A percentile compares a stretch with the other conserved stretches of the same genome.
Conservation (phyloP, 2,329 filamentous ascomycete species). For the Cercospora brassicicola region DNA sequence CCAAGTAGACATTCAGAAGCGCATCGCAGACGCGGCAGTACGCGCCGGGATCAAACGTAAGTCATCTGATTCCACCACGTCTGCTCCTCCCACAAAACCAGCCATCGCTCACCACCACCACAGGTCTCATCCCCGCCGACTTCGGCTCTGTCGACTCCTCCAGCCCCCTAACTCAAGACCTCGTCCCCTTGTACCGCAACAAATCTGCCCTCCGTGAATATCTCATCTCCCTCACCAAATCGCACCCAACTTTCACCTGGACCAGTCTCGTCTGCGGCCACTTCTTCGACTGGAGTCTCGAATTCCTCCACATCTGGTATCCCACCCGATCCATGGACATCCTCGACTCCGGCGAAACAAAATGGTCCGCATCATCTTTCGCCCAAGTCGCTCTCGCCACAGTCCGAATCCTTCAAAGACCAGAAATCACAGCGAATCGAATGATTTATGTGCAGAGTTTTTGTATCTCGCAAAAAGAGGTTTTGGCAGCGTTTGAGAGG, state of each 20-base stretch:
- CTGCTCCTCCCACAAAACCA: neutral
- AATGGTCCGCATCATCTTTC: slow-evolving; percentile 55
- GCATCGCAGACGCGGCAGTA: slow-evolving; percentile 59
- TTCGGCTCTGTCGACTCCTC: slow-evolving; percentile 50
- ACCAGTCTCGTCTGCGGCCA: slow-evolving; percentile 59
- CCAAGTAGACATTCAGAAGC: slow-evolving; percentile 49
- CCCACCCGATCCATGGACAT: slow-evolving; percentile 54
- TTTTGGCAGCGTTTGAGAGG: slow-evolving; percentile 56
- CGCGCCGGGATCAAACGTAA: slow-evolving; percentile 58
- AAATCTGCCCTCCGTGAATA: slow-evolving; percentile 57
- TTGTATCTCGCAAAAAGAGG: slow-evolving; percentile 58
- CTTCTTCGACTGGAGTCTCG: slow-evolving; percentile 64
- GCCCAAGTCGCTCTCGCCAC: slow-evolving; percentile 55
- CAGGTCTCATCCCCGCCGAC: slow-evolving; percentile 60
- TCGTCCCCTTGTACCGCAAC: slow-evolving; percentile 54
- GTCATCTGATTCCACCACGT: neutral
- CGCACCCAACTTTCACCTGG: slow-evolving; percentile 54
- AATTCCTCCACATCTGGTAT: slow-evolving; percentile 56
- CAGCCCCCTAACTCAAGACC: slow-evolving; percentile 38
- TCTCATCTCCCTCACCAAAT: slow-evolving; percentile 47
- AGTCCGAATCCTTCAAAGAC: slow-evolving; percentile 51
- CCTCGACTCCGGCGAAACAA: slow-evolving; percentile 58
- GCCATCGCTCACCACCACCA: neutral
- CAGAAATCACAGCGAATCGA: slow-evolving; percentile 57
- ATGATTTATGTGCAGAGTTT: slow-evolving; percentile 61